phyloP scores from a whole-genome alignment of 805 yeast species.

The Saccharomycopsis sp. region DNA sequence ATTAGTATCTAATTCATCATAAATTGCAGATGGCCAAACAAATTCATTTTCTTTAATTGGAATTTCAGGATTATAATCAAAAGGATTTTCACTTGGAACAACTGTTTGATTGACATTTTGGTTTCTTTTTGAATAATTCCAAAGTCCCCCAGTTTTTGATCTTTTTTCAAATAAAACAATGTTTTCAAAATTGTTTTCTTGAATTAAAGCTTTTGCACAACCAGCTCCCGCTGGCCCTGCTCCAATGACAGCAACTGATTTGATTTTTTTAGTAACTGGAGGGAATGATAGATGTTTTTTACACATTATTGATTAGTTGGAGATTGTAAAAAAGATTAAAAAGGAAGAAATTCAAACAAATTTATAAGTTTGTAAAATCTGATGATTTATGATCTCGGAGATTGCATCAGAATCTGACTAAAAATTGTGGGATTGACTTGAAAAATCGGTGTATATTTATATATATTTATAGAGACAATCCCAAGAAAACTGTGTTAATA shows the following conservation, averaged over 20 bases:
- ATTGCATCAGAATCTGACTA: too few relatives aligned
- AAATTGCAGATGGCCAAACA: slow-evolving; percentile 46
- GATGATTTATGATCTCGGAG: too few relatives aligned
- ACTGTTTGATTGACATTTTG: slow-evolving; percentile 7
- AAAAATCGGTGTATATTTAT: too few relatives aligned
- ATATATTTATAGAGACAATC: too few relatives aligned
- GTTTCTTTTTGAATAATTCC: slow-evolving; percentile 45
- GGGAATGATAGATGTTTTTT: too few relatives aligned
- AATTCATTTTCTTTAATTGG: slow-evolving; percentile 18
- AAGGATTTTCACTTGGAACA: slow-evolving; percentile 26
- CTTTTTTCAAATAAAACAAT: slow-evolving; percentile 52
- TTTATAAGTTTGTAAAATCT: too few relatives aligned
- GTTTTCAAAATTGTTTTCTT: slow-evolving; percentile 35
- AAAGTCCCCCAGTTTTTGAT: slow-evolving; percentile 60
- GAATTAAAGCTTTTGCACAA: slow-evolving; percentile 48
- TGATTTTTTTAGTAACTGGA: slow-evolving; percentile 6
- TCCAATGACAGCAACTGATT: slow-evolving; percentile 56
- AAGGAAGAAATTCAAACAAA: too few relatives aligned
- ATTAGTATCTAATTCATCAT: slow-evolving; percentile 60
- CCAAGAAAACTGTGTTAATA: too few relatives aligned
- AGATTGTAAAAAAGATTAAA: too few relatives aligned
- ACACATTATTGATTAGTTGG: too few relatives aligned
- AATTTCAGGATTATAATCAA: too few relatives aligned
- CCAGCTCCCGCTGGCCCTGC: slow-evolving; percentile 73
- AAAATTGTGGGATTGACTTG: too few relatives aligned